These are phyloP conservation scores for Fraxinus paxiana DNA, from an alignment of 305 asterid species.

Conservation along the genomic window DNA sequence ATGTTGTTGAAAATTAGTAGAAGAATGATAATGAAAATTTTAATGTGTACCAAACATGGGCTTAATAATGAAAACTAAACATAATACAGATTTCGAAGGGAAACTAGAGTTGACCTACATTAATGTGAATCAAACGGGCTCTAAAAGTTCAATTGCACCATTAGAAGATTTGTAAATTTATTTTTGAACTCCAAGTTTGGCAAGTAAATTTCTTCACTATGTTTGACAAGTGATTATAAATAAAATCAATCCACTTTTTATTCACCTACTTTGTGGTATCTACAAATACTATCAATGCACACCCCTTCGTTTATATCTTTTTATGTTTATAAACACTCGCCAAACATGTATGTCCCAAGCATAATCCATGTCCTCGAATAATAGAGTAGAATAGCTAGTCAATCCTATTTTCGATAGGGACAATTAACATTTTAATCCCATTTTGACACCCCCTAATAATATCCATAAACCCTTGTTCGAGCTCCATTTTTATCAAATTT, in stretches of 20 bases:
- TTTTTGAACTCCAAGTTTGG: background rate
- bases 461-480: too few relatives aligned
- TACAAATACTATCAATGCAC: background rate
- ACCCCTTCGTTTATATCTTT: background rate
- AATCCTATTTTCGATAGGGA: too few relatives aligned
- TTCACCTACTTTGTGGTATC: background rate
- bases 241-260: too few relatives aligned
- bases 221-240: background rate
- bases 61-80: background rate
- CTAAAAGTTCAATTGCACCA: background rate
- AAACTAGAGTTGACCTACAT: background rate
- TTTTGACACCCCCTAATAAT: too few relatives aligned
- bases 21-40: too few relatives aligned
- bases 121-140: background rate
- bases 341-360: too few relatives aligned
- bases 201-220: background rate
- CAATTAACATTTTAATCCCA: too few relatives aligned
- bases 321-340: too few relatives aligned
- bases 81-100: background rate
- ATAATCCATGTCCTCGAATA: conserved; percentile 44
- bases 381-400: background rate
- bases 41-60: too few relatives aligned
- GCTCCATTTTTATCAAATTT: too few relatives aligned
- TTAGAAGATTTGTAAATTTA: too few relatives aligned
- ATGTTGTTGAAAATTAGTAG: too few relatives aligned